Evolutionary conservation across 352 stramenopile species (phyloP).

Genomic region (Globisporangium mamillatum): DNA sequence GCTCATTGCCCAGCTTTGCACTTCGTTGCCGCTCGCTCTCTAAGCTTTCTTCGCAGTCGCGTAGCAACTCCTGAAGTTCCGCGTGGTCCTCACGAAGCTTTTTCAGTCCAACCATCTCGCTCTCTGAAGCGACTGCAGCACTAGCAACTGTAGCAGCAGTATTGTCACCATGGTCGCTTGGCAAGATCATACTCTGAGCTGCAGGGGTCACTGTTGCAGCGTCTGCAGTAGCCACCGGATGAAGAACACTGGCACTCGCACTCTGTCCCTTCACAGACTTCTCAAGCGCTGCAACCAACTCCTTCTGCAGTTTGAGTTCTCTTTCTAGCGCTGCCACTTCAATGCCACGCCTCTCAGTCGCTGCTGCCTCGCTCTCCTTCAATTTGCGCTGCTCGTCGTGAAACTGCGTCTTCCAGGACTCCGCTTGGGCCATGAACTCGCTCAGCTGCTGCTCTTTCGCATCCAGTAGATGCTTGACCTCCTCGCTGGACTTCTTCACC

Average conservation of each 20-base stretch:
- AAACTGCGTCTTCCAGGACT: slow-evolving; percentile 30
- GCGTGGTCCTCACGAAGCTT: background rate
- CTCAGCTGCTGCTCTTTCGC: slow-evolving; percentile 44
- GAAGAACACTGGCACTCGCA: background rate
- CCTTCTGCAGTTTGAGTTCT: slow-evolving; percentile 10
- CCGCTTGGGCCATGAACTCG: slow-evolving; percentile 30
- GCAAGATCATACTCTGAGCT: background rate
- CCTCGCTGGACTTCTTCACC: slow-evolving; percentile 37
- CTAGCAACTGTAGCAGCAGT: background rate
- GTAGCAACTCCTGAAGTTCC: slow-evolving; percentile 4
- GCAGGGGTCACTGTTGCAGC: background rate
- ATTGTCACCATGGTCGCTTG: background rate
- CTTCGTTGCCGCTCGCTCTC: slow-evolving; percentile 8
- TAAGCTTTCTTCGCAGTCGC: slow-evolving; percentile 1
- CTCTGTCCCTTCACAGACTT: background rate
- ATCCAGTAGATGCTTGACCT: slow-evolving; percentile 39
- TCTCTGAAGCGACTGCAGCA: background rate
- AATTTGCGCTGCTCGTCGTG: slow-evolving; percentile 23
- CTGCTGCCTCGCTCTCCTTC: slow-evolving; percentile 13
- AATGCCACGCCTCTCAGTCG: slow-evolving; percentile 17
- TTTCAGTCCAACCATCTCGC: background rate
- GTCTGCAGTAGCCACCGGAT: background rate
- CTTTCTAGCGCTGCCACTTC: slow-evolving; percentile 13
- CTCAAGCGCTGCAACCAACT: slow-evolving; percentile 4
- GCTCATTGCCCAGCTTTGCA: background rate